A percentile compares a stretch with the other conserved stretches of the same genome.
phyloP scores from a whole-genome alignment of 176 grass and related monocot genomes.

The Carex pumila region DNA sequence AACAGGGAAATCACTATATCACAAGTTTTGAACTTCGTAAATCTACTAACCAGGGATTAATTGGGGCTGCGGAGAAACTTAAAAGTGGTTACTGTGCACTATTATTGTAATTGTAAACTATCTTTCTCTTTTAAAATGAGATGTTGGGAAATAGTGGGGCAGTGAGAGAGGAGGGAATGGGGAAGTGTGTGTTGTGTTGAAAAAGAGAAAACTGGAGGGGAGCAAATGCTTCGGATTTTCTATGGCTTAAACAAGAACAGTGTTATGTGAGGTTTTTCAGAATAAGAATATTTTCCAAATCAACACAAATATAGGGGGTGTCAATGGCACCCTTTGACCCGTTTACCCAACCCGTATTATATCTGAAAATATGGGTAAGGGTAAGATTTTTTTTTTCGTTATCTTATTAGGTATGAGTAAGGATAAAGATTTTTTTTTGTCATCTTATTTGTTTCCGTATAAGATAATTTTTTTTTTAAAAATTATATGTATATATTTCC shows the following conservation, averaged over 20 bases:
- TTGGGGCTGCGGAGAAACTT: not conserved
- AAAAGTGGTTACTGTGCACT: not conserved
- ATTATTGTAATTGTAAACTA: not conserved
- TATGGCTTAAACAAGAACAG: not conserved
- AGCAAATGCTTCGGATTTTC: not conserved
- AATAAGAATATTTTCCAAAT: not conserved
- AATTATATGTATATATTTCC: too few relatives aligned
- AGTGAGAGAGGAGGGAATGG: not conserved
- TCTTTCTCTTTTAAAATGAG: not conserved
- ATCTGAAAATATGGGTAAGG: too few relatives aligned
- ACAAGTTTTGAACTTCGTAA: not conserved
- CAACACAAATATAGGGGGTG: not conserved
- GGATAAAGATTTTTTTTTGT: too few relatives aligned
- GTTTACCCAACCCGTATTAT: too few relatives aligned
- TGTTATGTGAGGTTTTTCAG: not conserved
- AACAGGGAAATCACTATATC: not conserved
- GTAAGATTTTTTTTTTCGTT: too few relatives aligned
- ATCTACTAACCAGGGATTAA: not conserved
- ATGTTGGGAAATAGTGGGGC: not conserved
- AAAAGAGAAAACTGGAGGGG: not conserved
- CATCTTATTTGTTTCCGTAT: too few relatives aligned
- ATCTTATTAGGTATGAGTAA: too few relatives aligned
- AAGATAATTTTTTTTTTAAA: too few relatives aligned
- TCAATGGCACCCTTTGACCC: too few relatives aligned
- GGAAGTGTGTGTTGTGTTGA: constrained; percentile 9